Evolutionary conservation across 108 stramenopile genomes (phyloP).

Genomic region (Cyclotella cryptica): DNA sequence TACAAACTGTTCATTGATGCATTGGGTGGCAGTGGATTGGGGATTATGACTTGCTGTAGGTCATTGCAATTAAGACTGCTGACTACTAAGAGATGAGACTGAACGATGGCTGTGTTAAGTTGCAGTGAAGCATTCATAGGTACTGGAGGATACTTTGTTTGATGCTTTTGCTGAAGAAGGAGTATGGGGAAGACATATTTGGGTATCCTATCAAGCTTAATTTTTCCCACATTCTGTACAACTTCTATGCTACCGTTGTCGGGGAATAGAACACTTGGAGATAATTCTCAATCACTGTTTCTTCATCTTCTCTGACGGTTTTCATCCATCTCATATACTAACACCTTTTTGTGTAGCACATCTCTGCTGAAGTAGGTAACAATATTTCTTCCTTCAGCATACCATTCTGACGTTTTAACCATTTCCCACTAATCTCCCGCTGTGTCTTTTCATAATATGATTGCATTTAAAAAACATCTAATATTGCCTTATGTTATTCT

Average conservation of each 20-base stretch:
- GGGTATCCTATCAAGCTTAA: no score
- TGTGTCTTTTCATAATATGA: conserved; percentile 5
- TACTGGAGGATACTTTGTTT: no score
- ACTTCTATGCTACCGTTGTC: no score
- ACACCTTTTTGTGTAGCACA: neutral
- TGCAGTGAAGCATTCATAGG: no score
- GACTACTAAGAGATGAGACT: neutral
- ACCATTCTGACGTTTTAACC: neutral
- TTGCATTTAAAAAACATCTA: neutral
- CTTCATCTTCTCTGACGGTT: neutral
- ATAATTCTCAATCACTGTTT: neutral
- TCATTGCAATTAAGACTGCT: neutral
- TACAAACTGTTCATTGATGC: neutral
- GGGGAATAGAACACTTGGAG: neutral
- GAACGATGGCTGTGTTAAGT: no score
- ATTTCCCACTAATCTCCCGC: neutral
- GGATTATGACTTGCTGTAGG: neutral
- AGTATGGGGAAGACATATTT: no score
- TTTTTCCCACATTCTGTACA: no score
- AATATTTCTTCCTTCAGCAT: conserved; percentile 8
- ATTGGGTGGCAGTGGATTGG: neutral
- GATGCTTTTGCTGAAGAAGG: no score
- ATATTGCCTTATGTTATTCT: neutral
- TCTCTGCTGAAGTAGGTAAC: neutral
- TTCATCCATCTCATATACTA: neutral